Conservation (phyloP, 2,329 filamentous ascomycete genomes). For the Pyrenochaeta sp. region DNA sequence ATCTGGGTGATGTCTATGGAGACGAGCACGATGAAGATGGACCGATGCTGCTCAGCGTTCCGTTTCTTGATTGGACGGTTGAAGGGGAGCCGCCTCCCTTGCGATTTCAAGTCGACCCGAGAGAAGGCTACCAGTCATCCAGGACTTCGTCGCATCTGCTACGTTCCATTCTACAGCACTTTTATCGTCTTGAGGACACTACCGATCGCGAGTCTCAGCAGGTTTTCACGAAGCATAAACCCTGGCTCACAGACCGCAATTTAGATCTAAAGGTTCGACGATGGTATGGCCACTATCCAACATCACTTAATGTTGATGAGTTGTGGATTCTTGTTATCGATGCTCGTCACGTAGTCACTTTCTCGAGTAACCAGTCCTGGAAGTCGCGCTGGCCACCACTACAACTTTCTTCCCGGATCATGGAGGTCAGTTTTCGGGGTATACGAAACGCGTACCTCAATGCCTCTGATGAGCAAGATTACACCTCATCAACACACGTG, state of each 20-base stretch:
- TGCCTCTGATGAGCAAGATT: conserved; percentile 44
- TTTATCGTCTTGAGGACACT: conserved; percentile 55
- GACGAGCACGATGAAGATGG: conserved; percentile 19
- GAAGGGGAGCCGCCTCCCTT: conserved; percentile 49
- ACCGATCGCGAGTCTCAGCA: conserved; percentile 51
- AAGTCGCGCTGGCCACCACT: conserved; percentile 54
- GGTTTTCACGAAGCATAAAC: conserved; percentile 54
- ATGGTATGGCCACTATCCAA: conserved; percentile 55
- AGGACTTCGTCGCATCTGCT: conserved; percentile 51
- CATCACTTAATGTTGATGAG: conserved; percentile 54
- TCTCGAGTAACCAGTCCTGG: conserved; percentile 55
- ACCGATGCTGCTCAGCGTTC: conserved; percentile 52
- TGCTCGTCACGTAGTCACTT: conserved; percentile 52
- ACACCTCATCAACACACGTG: conserved; percentile 50
- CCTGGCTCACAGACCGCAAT: conserved; percentile 52
- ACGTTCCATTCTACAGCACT: conserved; percentile 54
- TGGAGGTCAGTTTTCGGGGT: conserved; percentile 53
- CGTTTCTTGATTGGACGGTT: conserved; percentile 55
- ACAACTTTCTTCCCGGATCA: conserved; percentile 51
- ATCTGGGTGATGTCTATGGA: conserved; percentile 29
- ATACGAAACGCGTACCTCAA: conserved; percentile 51
- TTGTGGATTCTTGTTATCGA: conserved; percentile 55
- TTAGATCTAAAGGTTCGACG: conserved; percentile 54
- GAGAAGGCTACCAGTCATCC: conserved; percentile 52
- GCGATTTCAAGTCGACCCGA: conserved; percentile 53